phyloP scores from a whole-genome alignment of 495 filamentous ascomycete species.

The Penicillium roqueforti region DNA sequence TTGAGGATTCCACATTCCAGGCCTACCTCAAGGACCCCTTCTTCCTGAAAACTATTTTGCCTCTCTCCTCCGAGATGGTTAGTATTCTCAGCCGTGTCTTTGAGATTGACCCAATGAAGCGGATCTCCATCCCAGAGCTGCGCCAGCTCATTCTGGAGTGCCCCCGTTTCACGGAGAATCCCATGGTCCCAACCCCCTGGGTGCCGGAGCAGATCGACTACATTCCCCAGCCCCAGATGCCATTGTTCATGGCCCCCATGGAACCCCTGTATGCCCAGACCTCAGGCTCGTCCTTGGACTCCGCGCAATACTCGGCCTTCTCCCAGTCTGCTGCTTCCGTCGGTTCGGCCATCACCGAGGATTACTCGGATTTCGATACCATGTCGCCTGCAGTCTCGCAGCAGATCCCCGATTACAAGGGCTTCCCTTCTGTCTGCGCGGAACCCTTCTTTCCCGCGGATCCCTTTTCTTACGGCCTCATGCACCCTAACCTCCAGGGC shows the following conservation, averaged over 20 bases:
- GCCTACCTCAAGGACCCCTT: slow-evolving; percentile 81
- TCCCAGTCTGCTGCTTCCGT: slow-evolving; percentile 43
- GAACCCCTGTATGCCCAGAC: slow-evolving; percentile 36
- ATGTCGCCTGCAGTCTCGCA: slow-evolving; percentile 38
- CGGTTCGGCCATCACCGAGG: slow-evolving; percentile 41
- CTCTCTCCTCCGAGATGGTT: slow-evolving; percentile 86
- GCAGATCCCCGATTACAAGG: slow-evolving; percentile 33
- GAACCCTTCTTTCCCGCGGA: slow-evolving; percentile 26
- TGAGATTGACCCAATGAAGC: slow-evolving; percentile 76
- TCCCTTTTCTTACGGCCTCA: slow-evolving; percentile 18
- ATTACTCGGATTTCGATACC: slow-evolving; percentile 39
- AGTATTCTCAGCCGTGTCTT: slow-evolving; percentile 85
- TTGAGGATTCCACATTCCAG: slow-evolving; percentile 92
- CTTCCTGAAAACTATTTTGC: slow-evolving; percentile 90
- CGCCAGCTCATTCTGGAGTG: slow-evolving; percentile 72
- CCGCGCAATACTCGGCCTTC: slow-evolving; percentile 41
- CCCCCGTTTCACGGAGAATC: slow-evolving; percentile 62
- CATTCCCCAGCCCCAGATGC: slow-evolving; percentile 29
- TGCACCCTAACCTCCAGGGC: slow-evolving; percentile 29
- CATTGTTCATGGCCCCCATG: slow-evolving; percentile 25
- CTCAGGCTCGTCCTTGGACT: slow-evolving; percentile 39
- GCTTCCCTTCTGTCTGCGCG: slow-evolving; percentile 28
- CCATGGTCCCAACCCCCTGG: slow-evolving; percentile 27
- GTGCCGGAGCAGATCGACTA: slow-evolving; percentile 29
- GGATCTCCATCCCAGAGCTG: slow-evolving; percentile 82